Evolutionary conservation across 1,139 yeast species (phyloP).

Genomic region (Blastobotrys malaysiensis): DNA sequence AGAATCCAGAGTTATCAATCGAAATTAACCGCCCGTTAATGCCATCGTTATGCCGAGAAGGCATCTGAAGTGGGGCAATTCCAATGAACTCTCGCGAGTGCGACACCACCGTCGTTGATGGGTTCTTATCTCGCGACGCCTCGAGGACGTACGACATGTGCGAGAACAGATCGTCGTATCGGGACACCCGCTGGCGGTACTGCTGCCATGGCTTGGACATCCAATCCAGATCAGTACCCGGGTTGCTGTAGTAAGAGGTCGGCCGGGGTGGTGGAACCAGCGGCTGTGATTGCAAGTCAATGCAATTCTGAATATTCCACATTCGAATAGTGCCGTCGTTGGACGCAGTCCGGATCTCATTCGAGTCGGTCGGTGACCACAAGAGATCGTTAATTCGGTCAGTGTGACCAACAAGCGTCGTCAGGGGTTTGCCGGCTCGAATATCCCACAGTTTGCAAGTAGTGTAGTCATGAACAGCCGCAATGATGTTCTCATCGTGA

Average conservation of each 20-base stretch:
- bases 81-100: slow-evolving; percentile 29
- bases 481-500: slow-evolving; percentile 52
- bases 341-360: slow-evolving; percentile 55
- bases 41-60: slow-evolving; percentile 1
- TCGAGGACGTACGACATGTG: slow-evolving; percentile 28
- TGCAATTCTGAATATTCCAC: slow-evolving; percentile 52
- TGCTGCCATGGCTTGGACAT: slow-evolving; percentile 30
- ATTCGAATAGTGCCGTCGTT: slow-evolving; percentile 67
- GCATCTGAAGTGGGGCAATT: slow-evolving; percentile 17
- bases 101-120: slow-evolving; percentile 28
- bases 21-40: slow-evolving; percentile 13
- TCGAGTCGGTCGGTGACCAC: slow-evolving; percentile 47
- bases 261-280: slow-evolving; percentile 7
- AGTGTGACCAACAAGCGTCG: slow-evolving; percentile 51
- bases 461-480: slow-evolving; percentile 60
- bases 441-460: slow-evolving; percentile 71
- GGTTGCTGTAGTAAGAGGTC: neutral
- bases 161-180: slow-evolving; percentile 26
- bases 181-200: slow-evolving; percentile 29
- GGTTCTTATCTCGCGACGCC: slow-evolving; percentile 15
- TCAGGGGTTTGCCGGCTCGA: slow-evolving; percentile 48
- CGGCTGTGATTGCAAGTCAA: slow-evolving; percentile 11
- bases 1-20: slow-evolving; percentile 27
- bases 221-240: slow-evolving; percentile 22
- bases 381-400: slow-evolving; percentile 52